Evolutionary conservation across 768 basidiomycete species (phyloP).

Genomic region (Candolleomyces aberdarensis): DNA sequence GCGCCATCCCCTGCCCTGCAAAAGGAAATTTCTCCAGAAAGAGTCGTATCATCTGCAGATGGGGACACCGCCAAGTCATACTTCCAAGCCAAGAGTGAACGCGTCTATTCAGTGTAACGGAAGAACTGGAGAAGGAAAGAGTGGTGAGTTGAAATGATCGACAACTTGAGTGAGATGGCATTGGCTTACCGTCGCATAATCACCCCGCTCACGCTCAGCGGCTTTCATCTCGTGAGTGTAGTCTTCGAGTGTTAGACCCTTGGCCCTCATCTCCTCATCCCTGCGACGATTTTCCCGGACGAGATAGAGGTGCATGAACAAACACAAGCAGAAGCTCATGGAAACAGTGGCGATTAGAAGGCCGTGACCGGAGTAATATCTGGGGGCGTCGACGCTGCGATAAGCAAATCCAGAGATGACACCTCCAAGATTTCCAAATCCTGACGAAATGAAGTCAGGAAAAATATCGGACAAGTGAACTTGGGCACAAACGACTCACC

Average conservation of each 20-base stretch:
- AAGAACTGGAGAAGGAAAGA: conserved; percentile 22
- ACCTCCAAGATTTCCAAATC: conserved; percentile 29
- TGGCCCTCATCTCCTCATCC: conserved; percentile 18
- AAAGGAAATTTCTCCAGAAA: too few species aligned
- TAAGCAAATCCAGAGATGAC: conserved; percentile 29
- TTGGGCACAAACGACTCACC: conserved; percentile 15
- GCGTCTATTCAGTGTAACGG: conserved; percentile 25
- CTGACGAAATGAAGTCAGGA: conserved; percentile 8
- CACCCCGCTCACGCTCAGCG: conserved; percentile 26
- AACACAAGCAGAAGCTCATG: conserved; percentile 22
- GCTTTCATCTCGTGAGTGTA: conserved; percentile 28
- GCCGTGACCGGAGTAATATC: conserved; percentile 29
- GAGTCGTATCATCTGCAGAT: too few species aligned
- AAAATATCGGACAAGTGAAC: background rate
- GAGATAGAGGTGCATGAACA: conserved; percentile 27
- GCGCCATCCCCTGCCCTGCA: too few species aligned
- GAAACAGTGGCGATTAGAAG: conserved; percentile 25
- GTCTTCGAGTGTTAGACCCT: conserved; percentile 22
- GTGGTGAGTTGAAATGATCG: background rate
- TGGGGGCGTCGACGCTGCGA: conserved; percentile 23
- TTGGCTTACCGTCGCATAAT: conserved; percentile 26
- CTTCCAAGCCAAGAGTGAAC: background rate
- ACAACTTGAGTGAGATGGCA: background rate
- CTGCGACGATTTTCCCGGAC: conserved; percentile 24
- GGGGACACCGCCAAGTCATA: too few species aligned